These are phyloP conservation scores for Fusarium longipes DNA, from an alignment of 2,329 filamentous ascomycete species.

Conservation along the genomic window DNA sequence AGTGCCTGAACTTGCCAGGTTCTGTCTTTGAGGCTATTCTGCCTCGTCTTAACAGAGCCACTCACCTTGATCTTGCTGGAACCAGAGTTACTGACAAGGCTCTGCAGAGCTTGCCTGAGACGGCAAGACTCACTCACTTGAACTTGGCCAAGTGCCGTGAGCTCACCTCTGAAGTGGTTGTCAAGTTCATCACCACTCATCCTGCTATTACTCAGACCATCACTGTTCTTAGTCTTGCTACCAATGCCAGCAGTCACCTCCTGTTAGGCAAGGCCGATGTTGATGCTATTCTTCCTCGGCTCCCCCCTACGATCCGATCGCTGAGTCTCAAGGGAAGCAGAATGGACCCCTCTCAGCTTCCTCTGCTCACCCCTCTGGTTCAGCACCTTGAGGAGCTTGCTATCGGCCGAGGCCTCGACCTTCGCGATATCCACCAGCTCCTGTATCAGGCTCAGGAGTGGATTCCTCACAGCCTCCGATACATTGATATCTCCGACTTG, in stretches of 20 bases:
- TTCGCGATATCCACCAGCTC: conserved; percentile 73
- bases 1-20: conserved; percentile 77
- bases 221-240: conserved; percentile 78
- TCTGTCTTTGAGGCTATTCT: conserved; percentile 75
- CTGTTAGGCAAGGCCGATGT: conserved; percentile 75
- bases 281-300: conserved; percentile 69
- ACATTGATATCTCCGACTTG: conserved; percentile 78
- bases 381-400: conserved; percentile 81
- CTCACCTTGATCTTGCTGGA: conserved; percentile 82
- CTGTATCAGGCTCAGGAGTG: conserved; percentile 64
- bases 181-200: conserved; percentile 77
- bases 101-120: conserved; percentile 75
- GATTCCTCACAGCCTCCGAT: conserved; percentile 71
- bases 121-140: conserved; percentile 79
- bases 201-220: conserved; percentile 73
- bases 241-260: conserved; percentile 78
- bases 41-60: conserved; percentile 75
- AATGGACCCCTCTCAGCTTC: conserved; percentile 73
- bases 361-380: conserved; percentile 71
- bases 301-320: conserved; percentile 76
- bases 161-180: conserved; percentile 72
- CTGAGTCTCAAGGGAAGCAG: conserved; percentile 81
- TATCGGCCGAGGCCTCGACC: conserved; percentile 73
- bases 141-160: conserved; percentile 81
- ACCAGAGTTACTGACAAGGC: conserved; percentile 80